Conservation (phyloP, 2,329 filamentous ascomycete species). For the Phyllosticta citrichinensis region DNA sequence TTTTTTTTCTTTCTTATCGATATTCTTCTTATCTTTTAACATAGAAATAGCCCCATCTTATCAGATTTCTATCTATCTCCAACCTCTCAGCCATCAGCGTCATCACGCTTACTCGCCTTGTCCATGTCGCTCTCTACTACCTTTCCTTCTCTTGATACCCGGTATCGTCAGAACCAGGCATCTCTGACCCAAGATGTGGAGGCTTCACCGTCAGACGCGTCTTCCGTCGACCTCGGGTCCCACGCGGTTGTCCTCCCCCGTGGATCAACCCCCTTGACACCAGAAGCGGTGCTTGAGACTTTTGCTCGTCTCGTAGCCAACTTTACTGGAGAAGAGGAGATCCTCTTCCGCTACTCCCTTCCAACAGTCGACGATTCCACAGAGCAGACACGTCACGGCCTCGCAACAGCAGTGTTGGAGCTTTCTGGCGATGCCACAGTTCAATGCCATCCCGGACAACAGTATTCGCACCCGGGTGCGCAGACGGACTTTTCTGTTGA, state of each 20-base stretch:
- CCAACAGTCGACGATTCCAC: background rate
- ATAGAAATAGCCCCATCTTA: slow-evolving; percentile 2
- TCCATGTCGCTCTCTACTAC: slow-evolving; percentile 8
- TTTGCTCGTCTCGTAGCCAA: slow-evolving; percentile 1
- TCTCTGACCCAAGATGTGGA: background rate
- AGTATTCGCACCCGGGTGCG: background rate
- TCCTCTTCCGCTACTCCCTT: slow-evolving; percentile 6
- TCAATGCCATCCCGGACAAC: background rate
- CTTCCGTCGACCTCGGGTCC: background rate
- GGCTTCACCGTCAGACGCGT: background rate
- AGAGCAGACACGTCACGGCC: background rate
- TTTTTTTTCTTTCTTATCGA: slow-evolving; percentile 10
- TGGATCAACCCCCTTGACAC: background rate
- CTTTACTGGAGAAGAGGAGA: slow-evolving; percentile 8
- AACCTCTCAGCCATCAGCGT: background rate
- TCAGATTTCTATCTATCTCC: slow-evolving; percentile 3
- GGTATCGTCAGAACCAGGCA: slow-evolving; percentile 2
- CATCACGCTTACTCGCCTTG: slow-evolving; percentile 1
- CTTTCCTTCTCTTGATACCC: slow-evolving; percentile 8
- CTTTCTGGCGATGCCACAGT: background rate
- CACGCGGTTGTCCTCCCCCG: background rate
- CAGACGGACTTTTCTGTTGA: slow-evolving; percentile 8
- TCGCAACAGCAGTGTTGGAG: background rate
- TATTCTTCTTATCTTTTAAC: background rate
- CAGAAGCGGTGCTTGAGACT: background rate